Base-by-base conservation (phyloP, 176 grass and related monocot genomes). In the Musa beccarii region DNA sequence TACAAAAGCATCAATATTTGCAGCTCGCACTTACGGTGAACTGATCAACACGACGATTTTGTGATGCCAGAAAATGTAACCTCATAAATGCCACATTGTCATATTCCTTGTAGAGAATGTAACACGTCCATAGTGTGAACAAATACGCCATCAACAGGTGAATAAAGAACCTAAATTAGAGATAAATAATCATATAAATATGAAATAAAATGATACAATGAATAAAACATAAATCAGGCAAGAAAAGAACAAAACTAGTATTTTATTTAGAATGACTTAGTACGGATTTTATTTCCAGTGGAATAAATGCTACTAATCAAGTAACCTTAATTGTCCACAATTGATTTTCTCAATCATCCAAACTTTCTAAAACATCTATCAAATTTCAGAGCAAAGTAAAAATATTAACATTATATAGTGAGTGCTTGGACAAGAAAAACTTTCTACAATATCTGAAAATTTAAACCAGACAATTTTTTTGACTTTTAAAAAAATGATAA, bases 91-190 rank as follows among this genome's bases (percentile, higher is more conserved):
- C 86, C 68, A 98, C 95, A 43, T 91, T 91, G 71, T 49, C 78
- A 59, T 98, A 98, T 83, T 98, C 95, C 80, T 98, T 93, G 82
- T 89, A 98, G 10, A 98, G 76, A 81, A 93, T 85, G 73, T 89
- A 93, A 51, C 84, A 89, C 0, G 84, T 87, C 94, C 94, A 98
- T 54, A 93, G 80, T 61, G 94, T 93, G 80, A 98, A 98, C 68
- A 98, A 68, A 65, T 98, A 98, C 67, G 69, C 80, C 94, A 98
- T 93, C 68, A 89, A 52, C 21, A 98, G 78, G 85, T 98, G 94
- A 80, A 98, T 80, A 77, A 90, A 98, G 84, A 98, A 98, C 79
- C 94, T 98, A 84, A 77, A 82, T 73, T 70, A 4, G 73, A 79
- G 1, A 74, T 0, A 43, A 79, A 49, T 9, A 73, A 56, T 23